Evolutionary conservation across 139 green algal species (phyloP).

Genomic region (Spirogloea muscicola): DNA sequence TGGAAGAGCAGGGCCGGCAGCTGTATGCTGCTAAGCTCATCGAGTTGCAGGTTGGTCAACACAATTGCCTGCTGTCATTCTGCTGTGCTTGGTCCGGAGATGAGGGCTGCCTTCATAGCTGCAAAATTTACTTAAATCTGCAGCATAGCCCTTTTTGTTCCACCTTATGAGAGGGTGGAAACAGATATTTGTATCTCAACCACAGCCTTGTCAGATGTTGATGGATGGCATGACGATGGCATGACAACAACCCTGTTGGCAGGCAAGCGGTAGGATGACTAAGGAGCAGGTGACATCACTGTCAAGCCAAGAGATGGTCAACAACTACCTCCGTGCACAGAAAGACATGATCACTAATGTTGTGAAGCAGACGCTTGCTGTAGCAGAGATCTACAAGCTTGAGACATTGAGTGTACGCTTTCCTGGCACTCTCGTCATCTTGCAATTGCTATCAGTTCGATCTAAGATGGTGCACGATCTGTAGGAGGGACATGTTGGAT

Average conservation of each 20-base stretch:
- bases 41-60: slow-evolving; percentile 38
- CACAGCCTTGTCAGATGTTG: too few species aligned
- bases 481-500: too few species aligned
- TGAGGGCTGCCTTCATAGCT: neutral
- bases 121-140: neutral
- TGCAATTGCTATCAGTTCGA: too few species aligned
- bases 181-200: neutral
- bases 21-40: slow-evolving; percentile 47
- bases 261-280: slow-evolving; percentile 29
- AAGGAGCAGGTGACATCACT: slow-evolving; percentile 23
- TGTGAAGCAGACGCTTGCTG: slow-evolving; percentile 30
- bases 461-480: too few species aligned
- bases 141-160: neutral
- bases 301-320: slow-evolving; percentile 17
- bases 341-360: slow-evolving; percentile 8
- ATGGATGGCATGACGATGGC: neutral
- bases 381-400: slow-evolving; percentile 11
- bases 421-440: too few species aligned
- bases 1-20: slow-evolving; percentile 48
- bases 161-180: neutral
- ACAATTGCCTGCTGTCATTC: too few species aligned
- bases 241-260: slow-evolving; percentile 11
- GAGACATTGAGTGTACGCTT: slow-evolving; percentile 2
- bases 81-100: neutral
- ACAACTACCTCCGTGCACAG: slow-evolving; percentile 20